phyloP scores from a whole-genome alignment of 1,284 basidiomycete species.

The Crucibulum cyathiforme region DNA sequence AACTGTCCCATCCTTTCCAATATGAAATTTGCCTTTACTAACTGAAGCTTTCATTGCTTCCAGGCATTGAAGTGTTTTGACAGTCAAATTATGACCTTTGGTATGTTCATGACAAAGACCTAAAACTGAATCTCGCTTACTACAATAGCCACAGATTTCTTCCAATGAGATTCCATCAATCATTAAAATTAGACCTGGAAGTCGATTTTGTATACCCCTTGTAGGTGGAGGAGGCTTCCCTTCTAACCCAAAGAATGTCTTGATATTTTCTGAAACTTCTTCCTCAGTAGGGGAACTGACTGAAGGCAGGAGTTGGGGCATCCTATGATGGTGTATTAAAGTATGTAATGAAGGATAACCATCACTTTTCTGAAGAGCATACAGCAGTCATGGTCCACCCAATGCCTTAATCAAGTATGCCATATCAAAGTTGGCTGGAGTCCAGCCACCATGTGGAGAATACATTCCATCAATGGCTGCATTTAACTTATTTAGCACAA shows the following conservation, averaged over 20 bases:
- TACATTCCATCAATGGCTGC: constrained; percentile 12
- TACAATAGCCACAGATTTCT: constrained; percentile 16
- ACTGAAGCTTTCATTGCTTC: not conserved
- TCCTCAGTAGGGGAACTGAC: constrained; percentile 14
- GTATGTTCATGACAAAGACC: constrained; percentile 30
- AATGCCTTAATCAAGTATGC: constrained; percentile 23
- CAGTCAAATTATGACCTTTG: constrained; percentile 5
- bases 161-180: constrained; percentile 34
- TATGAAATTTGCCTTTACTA: constrained; percentile 7
- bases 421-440: constrained; percentile 19
- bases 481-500: constrained; percentile 6
- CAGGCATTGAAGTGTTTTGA: constrained; percentile 8
- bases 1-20: constrained; percentile 32
- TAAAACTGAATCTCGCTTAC: constrained; percentile 11
- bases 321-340: constrained; percentile 6
- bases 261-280: constrained; percentile 24
- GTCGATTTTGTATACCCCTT: not conserved
- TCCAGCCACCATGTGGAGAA: constrained; percentile 10
- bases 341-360: constrained; percentile 25
- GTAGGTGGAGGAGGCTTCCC: constrained; percentile 4
- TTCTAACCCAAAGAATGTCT: constrained; percentile 15
- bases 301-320: constrained; percentile 13
- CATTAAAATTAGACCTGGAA: constrained; percentile 21
- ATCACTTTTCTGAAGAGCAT: constrained; percentile 16
- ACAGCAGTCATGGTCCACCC: constrained; percentile 19